Percentiles rank a stretch among this genome's conserved stretches.
Conservation (phyloP, 2,329 filamentous ascomycete species). For the Sarocladium strictum region DNA sequence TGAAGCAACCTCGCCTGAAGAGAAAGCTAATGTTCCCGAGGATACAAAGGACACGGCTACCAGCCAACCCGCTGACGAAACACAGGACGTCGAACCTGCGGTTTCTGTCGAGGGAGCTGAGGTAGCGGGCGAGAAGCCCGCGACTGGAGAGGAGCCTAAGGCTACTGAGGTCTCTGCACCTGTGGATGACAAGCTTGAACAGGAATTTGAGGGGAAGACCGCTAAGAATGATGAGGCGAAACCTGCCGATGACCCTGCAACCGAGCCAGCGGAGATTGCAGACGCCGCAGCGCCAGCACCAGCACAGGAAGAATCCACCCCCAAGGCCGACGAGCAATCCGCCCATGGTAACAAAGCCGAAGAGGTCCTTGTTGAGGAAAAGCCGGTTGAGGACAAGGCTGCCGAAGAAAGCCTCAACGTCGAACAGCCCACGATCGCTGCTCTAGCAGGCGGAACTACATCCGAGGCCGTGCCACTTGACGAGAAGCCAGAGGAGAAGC, state of each 20-base stretch:
- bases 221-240: conserved; percentile 2
- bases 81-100: background rate
- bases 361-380: conserved; percentile 2
- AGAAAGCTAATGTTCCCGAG: background rate
- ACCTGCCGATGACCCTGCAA: conserved; percentile 8
- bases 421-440: background rate
- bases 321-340: conserved; percentile 13
- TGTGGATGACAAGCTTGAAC: background rate
- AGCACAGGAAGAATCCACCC: conserved; percentile 11
- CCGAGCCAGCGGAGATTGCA: background rate
- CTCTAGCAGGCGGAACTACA: background rate
- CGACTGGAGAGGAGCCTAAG: background rate
- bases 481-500: conserved; percentile 11
- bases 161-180: background rate
- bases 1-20: no score
- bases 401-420: conserved; percentile 1
- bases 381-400: conserved; percentile 7
- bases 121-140: background rate
- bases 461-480: conserved; percentile 11
- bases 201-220: background rate
- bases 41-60: background rate
- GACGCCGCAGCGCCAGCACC: conserved; percentile 4
- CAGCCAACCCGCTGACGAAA: background rate
- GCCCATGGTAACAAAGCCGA: background rate
- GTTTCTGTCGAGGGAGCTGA: background rate